Base-by-base conservation (phyloP, 1,139 yeast genomes). In the Geotrichum restrictum region DNA sequence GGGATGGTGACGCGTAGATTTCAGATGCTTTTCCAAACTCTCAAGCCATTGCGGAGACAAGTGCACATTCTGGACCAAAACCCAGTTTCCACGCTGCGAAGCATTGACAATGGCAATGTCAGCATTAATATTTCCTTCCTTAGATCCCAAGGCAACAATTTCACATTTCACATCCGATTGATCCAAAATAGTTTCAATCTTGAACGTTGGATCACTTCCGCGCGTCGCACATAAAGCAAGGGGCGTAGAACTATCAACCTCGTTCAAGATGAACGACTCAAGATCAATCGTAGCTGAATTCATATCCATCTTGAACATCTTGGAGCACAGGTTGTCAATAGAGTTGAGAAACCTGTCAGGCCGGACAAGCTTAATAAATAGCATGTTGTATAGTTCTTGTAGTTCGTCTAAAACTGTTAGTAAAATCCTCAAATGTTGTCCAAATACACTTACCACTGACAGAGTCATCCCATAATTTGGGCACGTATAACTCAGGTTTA, bases 11-110 rank as follows among this genome's bases (percentile, higher is more conserved):
- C 54, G 55, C 1, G 72, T 41, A 0, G 66, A 59, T 18, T 70
- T 71, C 34, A 83, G 60, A 24, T 68, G 65, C 59, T 76, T 77
- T 45, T 79, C 83, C 21, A 86, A 65, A 13, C 71, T 65, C 18
- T 74, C 78, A 37, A 86, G 68, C 89, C 95, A 85, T 4, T 66
- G 67, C 0, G 78, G 72, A 0, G 95, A 79, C 74, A 85, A 76
- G 59, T 89, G 96, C 13, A 86, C 74, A 62, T 89, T 89, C 64
- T 89, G 95, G 44, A 89, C 68, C 36, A 88, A 62, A 0, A 89
- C 66, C 96, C 96, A 88, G 1, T 68, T 62, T 0, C 86, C 88
- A 3, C 65, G 66, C 24, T 66, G 68, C 0, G 76, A 63, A 0
- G 80, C 79, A 10, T 62, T 65, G 1, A 68, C 66, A n/a, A 89